Percentiles rank a stretch among this genome's conserved stretches.
phyloP scores from a whole-genome alignment of 73 alveolate genomes.

The Tetrahymena elliotti region DNA sequence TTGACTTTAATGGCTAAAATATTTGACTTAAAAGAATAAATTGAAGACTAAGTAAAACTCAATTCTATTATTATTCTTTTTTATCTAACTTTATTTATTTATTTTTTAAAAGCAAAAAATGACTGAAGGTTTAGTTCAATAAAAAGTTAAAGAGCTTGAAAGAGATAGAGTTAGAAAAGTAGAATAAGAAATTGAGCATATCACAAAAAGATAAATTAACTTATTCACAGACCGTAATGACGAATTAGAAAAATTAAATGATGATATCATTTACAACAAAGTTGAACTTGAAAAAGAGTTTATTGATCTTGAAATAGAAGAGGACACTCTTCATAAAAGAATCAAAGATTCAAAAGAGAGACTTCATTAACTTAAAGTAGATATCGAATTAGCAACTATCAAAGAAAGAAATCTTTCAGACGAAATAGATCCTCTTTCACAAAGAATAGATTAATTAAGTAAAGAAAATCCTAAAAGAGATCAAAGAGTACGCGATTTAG shows the following conservation, averaged over 20 bases:
- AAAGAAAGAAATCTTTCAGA: not conserved
- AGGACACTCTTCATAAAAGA: not conserved
- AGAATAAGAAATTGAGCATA: not conserved
- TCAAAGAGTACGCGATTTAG: not conserved
- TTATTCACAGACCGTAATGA: not conserved
- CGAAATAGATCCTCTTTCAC: not conserved
- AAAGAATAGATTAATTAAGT: not conserved
- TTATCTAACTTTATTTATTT: not conserved
- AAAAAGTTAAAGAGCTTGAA: not conserved
- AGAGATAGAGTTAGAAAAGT: not conserved
- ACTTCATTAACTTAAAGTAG: not conserved
- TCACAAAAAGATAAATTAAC: not conserved
- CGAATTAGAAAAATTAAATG: not conserved
- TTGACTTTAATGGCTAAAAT: not conserved
- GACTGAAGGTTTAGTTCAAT: not conserved
- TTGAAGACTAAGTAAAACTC: not conserved
- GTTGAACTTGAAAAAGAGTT: not conserved
- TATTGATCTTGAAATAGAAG: not conserved
- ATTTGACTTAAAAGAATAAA: not conserved
- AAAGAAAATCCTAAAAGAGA: not conserved
- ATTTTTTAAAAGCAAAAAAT: not conserved
- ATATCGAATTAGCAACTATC: not conserved
- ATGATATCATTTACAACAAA: not conserved
- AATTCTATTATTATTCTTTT: no score
- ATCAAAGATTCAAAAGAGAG: not conserved